phyloP scores from a whole-genome alignment of 805 yeast species.

The Teunomyces barrocoloradensis region DNA sequence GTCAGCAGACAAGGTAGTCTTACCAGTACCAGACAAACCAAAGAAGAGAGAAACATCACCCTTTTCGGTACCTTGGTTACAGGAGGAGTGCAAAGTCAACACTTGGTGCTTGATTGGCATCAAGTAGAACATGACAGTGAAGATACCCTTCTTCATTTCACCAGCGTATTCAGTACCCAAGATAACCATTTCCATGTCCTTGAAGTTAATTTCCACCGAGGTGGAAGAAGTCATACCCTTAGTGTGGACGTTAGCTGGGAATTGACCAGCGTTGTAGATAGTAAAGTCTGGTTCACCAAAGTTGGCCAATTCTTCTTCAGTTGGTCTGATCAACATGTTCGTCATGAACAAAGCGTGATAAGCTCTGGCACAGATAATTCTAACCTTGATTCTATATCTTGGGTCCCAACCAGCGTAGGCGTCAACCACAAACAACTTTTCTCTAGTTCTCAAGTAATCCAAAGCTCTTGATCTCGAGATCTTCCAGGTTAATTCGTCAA shows the following conservation, averaged over 20 bases:
- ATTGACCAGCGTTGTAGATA: conserved; percentile 97
- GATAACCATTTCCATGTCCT: conserved; percentile 97
- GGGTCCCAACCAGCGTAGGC: conserved; percentile 99
- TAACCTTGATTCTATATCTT: conserved; percentile 90
- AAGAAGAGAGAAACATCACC: conserved; percentile 94
- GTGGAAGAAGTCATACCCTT: conserved; percentile 97
- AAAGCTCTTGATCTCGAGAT: conserved; percentile 95
- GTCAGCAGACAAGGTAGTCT: conserved; percentile 95
- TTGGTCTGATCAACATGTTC: conserved; percentile 95
- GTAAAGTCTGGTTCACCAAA: conserved; percentile 98
- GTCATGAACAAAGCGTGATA: conserved; percentile 98
- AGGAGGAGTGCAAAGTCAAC: conserved; percentile 91
- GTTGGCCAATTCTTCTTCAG: conserved; percentile 78
- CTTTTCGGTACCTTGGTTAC: conserved; percentile 79
- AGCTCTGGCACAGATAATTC: conserved; percentile 97
- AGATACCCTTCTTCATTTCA: conserved; percentile 99
- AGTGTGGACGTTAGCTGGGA: conserved; percentile 96
- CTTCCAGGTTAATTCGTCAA: conserved; percentile 90
- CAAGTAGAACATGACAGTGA: conserved; percentile 97
- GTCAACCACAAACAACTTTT: conserved; percentile 89
- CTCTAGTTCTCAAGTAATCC: conserved; percentile 94
- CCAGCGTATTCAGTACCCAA: conserved; percentile 99
- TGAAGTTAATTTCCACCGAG: conserved; percentile 93
- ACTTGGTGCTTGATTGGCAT: conserved; percentile 94
- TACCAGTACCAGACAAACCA: conserved; percentile 97